phyloP scores from a whole-genome alignment of 768 basidiomycete species.

The Trametes cinnabarina region DNA sequence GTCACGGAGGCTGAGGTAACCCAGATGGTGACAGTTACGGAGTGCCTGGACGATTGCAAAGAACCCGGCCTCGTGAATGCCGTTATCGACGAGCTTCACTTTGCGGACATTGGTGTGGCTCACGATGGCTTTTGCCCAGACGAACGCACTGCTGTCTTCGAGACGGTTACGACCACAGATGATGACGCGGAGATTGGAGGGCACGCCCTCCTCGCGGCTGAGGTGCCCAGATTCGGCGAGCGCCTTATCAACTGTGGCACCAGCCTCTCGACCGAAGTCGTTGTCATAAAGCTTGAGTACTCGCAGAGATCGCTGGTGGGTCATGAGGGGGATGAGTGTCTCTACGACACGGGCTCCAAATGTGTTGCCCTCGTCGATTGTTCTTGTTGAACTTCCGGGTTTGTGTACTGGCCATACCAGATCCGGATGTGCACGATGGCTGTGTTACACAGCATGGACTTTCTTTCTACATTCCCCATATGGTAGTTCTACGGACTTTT shows the following conservation, averaged over 20 bases:
- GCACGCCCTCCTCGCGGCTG: slow-evolving; percentile 1
- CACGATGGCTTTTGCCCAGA: neutral
- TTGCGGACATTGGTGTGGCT: neutral
- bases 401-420: no score
- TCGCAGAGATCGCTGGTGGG: neutral
- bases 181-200: neutral
- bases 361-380: no score
- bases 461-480: no score
- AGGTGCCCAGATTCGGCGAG: neutral
- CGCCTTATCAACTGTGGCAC: neutral
- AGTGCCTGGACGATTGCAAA: neutral
- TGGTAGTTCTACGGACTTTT: no score
- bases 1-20: neutral
- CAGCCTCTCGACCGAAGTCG: neutral
- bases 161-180: neutral
- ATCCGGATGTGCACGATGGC: no score
- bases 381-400: no score
- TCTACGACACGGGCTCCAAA: neutral
- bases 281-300: neutral
- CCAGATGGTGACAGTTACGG: neutral
- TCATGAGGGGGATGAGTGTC: neutral
- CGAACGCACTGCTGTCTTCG: neutral
- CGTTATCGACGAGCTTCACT: neutral
- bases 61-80: neutral
- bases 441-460: no score